These are phyloP conservation scores for Cladosporium sp. DNA, from an alignment of 2,329 filamentous ascomycete species.

Conservation along the genomic window DNA sequence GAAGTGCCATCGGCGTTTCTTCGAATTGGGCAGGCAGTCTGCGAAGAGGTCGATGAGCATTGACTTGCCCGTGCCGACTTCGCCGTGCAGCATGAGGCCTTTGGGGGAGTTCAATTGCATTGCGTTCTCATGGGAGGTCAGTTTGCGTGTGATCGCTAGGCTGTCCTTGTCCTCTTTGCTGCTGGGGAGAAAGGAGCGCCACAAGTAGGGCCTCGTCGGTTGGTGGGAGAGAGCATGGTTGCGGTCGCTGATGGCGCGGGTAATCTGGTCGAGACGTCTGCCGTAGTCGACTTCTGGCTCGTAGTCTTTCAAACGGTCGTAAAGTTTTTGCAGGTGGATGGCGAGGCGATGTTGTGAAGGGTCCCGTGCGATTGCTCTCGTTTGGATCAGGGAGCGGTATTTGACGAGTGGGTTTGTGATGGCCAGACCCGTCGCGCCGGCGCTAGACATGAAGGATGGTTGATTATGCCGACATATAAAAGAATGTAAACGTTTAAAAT, in stretches of 20 bases:
- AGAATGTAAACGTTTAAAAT: no score
- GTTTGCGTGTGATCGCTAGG: constrained; percentile 62
- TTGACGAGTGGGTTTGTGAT: constrained; percentile 69
- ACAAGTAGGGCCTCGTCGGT: constrained; percentile 37
- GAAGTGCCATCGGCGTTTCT: constrained; percentile 76
- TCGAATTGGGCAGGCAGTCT: constrained; percentile 67
- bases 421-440: constrained; percentile 35
- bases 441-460: constrained; percentile 17
- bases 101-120: constrained; percentile 67
- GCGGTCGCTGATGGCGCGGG: constrained; percentile 35
- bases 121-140: constrained; percentile 68
- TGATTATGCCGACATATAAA: no score
- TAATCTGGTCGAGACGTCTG: constrained; percentile 59
- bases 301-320: constrained; percentile 73
- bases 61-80: constrained; percentile 78
- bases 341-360: constrained; percentile 47
- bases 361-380: constrained; percentile 64
- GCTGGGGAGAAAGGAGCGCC: constrained; percentile 45
- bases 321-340: constrained; percentile 72
- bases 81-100: constrained; percentile 73
- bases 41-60: constrained; percentile 84
- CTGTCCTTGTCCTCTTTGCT: constrained; percentile 48
- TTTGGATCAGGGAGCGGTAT: constrained; percentile 67
- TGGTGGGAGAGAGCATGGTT: constrained; percentile 12
- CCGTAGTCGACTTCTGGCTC: constrained; percentile 67